Base-by-base conservation (phyloP, 2,329 filamentous ascomycete species). In the Ceratocystis ficicola region DNA sequence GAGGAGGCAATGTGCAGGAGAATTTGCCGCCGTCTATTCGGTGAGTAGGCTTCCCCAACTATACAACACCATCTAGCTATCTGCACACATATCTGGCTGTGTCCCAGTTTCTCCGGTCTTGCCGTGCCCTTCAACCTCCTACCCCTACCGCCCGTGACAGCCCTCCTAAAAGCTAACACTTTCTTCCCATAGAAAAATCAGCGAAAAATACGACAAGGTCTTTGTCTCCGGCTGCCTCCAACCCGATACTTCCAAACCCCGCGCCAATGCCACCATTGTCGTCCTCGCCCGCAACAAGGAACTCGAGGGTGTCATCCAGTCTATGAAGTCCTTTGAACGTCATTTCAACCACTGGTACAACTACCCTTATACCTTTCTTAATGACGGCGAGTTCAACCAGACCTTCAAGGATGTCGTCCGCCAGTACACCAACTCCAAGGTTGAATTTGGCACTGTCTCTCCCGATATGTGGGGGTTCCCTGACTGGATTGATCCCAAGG, bases 331-430 rank as follows among this genome's bases (percentile, higher is more conserved):
- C 55, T 92, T 99, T 70, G 94, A 99, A 79, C 85, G 94, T 71
- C 94, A 99, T 77, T 99, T 99, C 84, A 99, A 99, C 77, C 85
- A 92, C 70, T 99, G 93, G 92, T 99, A 91, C 75, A 86, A 97
- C 76, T 99, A 99, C 75, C 94, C 94, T 30, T 99, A 97, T 74
- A 93, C 97, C 71, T 97, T 99, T 76, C 80, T 99, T 71, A 99
- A 99, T 77, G 93, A 99, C 72, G 94, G 88, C 69, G 92, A 97
- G 67, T 99, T 99, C 82, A 92, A 97, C 76, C 85, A 90, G 73
- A 89, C 86, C 12, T 99, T 99, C 82, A 95, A 90, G 75, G 88
- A 93, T 71, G 87, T 86, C 0, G 84, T 99, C 67, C 78, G 81
- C 73, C 96, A 96, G 73, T 90, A 99, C 76, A 96, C 92, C n/a